These are phyloP conservation scores for Ascochyta koolunga DNA, from an alignment of 2,329 filamentous ascomycete species.

Conservation along the genomic window DNA sequence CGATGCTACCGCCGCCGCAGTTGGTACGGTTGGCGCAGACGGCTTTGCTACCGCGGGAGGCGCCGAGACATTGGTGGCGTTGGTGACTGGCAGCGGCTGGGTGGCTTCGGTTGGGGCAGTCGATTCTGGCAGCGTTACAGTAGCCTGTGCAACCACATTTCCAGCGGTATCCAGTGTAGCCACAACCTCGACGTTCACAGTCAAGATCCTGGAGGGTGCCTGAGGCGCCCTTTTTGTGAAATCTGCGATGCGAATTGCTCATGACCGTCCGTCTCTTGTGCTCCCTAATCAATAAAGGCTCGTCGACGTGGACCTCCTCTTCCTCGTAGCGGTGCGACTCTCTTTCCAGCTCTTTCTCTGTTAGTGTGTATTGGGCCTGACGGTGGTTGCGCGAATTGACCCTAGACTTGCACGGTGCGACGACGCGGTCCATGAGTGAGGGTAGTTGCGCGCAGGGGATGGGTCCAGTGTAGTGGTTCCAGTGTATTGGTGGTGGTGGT, in stretches of 20 bases:
- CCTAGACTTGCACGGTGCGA: constrained; percentile 33
- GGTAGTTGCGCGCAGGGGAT: constrained; percentile 26
- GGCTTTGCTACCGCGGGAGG: not conserved
- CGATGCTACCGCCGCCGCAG: constrained; percentile 5
- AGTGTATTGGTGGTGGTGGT: constrained; percentile 34
- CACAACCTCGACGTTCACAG: constrained; percentile 39
- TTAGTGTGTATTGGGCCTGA: constrained; percentile 19
- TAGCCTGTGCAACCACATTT: constrained; percentile 35
- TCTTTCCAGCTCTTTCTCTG: not conserved
- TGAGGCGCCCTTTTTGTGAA: constrained; percentile 41
- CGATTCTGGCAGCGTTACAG: constrained; percentile 23
- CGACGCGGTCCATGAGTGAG: constrained; percentile 39
- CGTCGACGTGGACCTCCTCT: constrained; percentile 22
- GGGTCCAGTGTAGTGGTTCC: constrained; percentile 27
- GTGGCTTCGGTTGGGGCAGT: constrained; percentile 3
- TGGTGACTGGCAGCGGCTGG: not conserved
- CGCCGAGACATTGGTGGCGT: not conserved
- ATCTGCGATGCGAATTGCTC: constrained; percentile 40
- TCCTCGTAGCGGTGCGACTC: constrained; percentile 7
- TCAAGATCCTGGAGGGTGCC: constrained; percentile 27
- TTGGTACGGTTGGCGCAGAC: constrained; percentile 9
- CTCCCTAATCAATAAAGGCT: constrained; percentile 27
- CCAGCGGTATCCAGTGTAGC: constrained; percentile 38
- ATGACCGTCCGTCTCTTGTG: constrained; percentile 33
- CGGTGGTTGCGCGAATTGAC: constrained; percentile 33